Conservation (phyloP, 805 yeast genomes). For the Candida tallmaniae region DNA sequence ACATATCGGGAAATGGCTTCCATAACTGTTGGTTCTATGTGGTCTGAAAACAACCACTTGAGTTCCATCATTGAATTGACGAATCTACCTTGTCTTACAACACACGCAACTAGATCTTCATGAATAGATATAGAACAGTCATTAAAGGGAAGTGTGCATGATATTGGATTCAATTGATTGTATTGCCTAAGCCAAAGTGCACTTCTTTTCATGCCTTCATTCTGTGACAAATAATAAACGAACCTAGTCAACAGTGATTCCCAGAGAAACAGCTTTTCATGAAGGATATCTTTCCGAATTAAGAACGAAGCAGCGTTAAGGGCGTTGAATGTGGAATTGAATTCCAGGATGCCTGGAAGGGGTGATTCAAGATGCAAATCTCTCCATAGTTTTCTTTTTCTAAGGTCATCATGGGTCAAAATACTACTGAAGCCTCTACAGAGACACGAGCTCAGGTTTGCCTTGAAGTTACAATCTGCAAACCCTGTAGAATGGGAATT, state of each 20-base stretch:
- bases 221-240: not conserved
- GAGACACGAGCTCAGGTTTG: not conserved
- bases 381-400: not conserved
- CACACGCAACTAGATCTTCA: constrained; percentile 23
- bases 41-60: constrained; percentile 11
- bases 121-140: constrained; percentile 24
- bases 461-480: not conserved
- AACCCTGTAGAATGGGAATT: not conserved
- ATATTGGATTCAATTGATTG: constrained; percentile 4
- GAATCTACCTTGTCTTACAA: constrained; percentile 18
- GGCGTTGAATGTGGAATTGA: not conserved
- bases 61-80: constrained; percentile 16
- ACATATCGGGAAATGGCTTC: constrained; percentile 15
- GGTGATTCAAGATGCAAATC: not conserved
- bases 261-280: not conserved
- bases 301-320: not conserved
- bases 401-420: not conserved
- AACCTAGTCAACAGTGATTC: not conserved
- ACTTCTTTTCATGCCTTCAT: too few species aligned
- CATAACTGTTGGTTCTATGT: constrained; percentile 17
- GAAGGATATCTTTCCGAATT: too few species aligned
- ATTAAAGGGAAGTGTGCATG: not conserved
- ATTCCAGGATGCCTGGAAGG: not conserved
- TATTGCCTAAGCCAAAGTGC: not conserved
- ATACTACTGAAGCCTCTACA: not conserved